These are phyloP conservation scores for Colletotrichum graminicola DNA, from an alignment of 2,329 filamentous ascomycete genomes.

Conservation along the genomic window DNA sequence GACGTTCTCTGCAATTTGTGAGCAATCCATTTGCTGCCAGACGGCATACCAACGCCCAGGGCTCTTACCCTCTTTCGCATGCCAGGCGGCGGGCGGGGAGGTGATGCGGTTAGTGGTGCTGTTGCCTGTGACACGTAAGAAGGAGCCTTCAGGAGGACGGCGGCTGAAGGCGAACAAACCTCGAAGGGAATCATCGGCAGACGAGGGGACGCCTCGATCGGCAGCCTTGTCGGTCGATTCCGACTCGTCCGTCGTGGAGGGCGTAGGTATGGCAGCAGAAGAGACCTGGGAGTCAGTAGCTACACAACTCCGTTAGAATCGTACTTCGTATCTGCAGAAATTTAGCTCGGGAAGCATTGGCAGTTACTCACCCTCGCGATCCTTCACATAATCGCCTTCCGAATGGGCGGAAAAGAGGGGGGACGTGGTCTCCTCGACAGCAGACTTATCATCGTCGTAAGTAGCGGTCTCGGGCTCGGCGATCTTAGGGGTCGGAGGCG, in stretches of 20 bases:
- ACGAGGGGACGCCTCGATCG: constrained; percentile 14
- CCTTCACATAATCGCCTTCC: constrained; percentile 13
- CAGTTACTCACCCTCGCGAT: constrained; percentile 20
- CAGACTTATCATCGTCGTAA: constrained; percentile 2
- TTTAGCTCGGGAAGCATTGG: neutral
- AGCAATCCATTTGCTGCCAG: constrained; percentile 3
- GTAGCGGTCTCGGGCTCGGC: constrained; percentile 15
- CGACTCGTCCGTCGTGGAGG: constrained; percentile 18
- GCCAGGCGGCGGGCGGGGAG: constrained; percentile 1
- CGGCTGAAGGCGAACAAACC: constrained; percentile 12
- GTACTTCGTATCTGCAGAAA: neutral
- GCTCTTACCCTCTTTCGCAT: constrained; percentile 3
- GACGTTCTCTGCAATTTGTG: constrained; percentile 21
- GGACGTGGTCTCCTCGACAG: constrained; percentile 1
- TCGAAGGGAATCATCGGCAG: constrained; percentile 13
- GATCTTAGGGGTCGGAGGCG: constrained; percentile 37
- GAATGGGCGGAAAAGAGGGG: neutral
- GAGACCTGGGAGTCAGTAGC: constrained; percentile 18
- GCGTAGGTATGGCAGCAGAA: constrained; percentile 16
- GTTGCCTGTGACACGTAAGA: constrained; percentile 15
- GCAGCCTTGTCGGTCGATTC: constrained; percentile 36
- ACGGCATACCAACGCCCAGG: neutral
- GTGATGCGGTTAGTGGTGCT: neutral
- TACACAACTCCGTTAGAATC: neutral
- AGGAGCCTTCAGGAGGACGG: neutral